Evolutionary conservation across 2,329 filamentous ascomycete genomes (phyloP).

Genomic region (Colletotrichum scovillei): DNA sequence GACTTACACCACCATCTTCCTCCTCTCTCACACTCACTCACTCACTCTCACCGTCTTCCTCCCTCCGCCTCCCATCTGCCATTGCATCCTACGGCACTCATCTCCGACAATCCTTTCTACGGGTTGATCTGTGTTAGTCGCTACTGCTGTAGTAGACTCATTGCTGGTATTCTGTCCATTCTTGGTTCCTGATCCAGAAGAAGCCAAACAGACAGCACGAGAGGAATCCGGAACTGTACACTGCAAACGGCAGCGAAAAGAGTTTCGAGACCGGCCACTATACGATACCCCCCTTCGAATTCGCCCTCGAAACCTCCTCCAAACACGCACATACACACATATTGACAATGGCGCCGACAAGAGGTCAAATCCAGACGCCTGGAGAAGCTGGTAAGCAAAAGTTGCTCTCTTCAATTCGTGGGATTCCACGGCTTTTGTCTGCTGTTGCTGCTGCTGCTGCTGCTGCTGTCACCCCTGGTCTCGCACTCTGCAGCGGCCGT

Average conservation of each 20-base stretch:
- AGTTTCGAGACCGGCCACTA: background rate
- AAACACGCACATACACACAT: slow-evolving; percentile 7
- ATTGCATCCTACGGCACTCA: background rate
- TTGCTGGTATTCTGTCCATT: background rate
- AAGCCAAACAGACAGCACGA: background rate
- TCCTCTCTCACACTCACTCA: background rate
- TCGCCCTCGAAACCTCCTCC: background rate
- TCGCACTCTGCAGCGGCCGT: slow-evolving; percentile 5
- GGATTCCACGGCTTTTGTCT: background rate
- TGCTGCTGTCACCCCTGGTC: background rate
- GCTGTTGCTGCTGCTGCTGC: background rate
- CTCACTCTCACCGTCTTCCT: background rate
- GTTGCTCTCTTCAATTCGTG: background rate
- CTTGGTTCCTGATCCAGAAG: background rate
- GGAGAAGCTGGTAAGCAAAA: slow-evolving; percentile 72
- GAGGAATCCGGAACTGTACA: background rate
- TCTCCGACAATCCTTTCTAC: background rate
- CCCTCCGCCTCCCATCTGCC: background rate
- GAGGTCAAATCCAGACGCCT: slow-evolving; percentile 64
- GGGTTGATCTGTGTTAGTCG: slow-evolving; percentile 6
- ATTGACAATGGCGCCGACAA: slow-evolving; percentile 36
- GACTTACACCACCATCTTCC: background rate
- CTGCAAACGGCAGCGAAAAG: background rate
- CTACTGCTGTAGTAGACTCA: background rate
- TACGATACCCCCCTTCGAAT: slow-evolving; percentile 11